Evolutionary conservation across 1,284 basidiomycete genomes (phyloP), one percentile per base, ranked within the genome.

Genomic region (Sanghuangporus weigelae): DNA sequence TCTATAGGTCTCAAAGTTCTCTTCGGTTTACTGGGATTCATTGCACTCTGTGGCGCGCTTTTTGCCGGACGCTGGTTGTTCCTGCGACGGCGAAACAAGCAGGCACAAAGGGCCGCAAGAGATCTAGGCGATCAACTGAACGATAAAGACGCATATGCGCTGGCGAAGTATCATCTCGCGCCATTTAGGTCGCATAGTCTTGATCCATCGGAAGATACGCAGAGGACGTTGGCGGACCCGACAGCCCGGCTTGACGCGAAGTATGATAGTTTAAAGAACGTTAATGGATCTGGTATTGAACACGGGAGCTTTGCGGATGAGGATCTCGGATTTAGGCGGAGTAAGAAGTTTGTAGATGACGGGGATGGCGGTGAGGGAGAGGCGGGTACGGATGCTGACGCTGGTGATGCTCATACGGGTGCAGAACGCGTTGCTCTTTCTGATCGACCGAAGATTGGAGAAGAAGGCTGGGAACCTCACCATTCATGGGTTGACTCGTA

Each of bases 1-100:
- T 79, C 78, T 3, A 78, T 87, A 3, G 89, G 86, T 1, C 71
- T 88, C 56, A 79, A 84, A 60, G 81, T 89, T 7, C 76, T 89
- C 23, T 75, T 90, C 50, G 82, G 78, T 1, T 73, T 90, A 11
- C 65, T 80, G 1, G 75, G 81, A 1, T 84, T 90, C 73, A 78
- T 89, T 63, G 82, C 67, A 5, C 69, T 87, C 0, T 87, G 83
- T 63, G 68, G 79, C 16, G 67, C 70, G 7, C 73, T 89, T 23
- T 90, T 89, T 68, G 77, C 72, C 0, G 23, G 80, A 39, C 73
- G 87, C 21, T 88, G 81, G 77, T 75, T 80, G 57, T 49, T 81
- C 57, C 71, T 76, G 56, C 75, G 79, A 54, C 53, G 31, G 56
- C 57, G 14, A 50, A 49, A 35, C 51, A 58, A 19, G 31, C 40